Evolutionary conservation across 371 early-diverging fungal genomes (phyloP).

Genomic region (Blastocladiella emersonii): DNA sequence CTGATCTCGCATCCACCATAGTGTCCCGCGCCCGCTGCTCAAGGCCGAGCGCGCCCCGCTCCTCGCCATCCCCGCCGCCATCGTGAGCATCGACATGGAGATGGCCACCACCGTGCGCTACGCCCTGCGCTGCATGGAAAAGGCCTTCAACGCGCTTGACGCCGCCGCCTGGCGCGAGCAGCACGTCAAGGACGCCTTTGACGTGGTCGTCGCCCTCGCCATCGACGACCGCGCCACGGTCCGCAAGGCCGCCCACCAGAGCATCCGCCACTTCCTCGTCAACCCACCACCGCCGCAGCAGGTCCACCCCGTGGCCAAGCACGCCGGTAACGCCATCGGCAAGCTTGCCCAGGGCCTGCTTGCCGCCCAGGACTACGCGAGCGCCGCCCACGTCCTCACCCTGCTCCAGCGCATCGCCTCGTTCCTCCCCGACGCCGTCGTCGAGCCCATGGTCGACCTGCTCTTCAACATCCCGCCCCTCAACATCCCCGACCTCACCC

Average conservation of each 20-base stretch:
- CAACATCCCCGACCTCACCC: not conserved
- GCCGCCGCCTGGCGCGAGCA: not conserved
- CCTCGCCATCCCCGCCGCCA: not conserved
- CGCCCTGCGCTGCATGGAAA: slow-evolving; percentile 1
- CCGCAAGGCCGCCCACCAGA: not conserved
- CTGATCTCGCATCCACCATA: not conserved
- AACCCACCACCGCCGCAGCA: slow-evolving; percentile 4
- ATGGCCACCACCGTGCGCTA: not conserved
- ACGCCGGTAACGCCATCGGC: not conserved
- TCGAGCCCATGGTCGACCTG: not conserved
- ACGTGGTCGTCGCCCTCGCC: not conserved
- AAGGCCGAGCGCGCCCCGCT: not conserved
- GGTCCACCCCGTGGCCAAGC: not conserved
- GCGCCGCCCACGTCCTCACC: not conserved
- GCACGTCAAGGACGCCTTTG: not conserved
- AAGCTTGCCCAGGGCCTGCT: not conserved
- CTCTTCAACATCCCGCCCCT: not conserved
- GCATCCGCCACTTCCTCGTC: not conserved
- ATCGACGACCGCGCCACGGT: slow-evolving; percentile 1
- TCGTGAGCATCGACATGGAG: not conserved
- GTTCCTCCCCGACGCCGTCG: not conserved
- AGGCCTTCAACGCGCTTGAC: not conserved
- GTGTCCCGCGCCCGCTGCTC: not conserved
- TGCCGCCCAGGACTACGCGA: not conserved
- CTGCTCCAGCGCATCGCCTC: not conserved